These are phyloP conservation scores for Talaromyces piceae DNA, from an alignment of 2,329 filamentous ascomycete genomes.

Conservation along the genomic window DNA sequence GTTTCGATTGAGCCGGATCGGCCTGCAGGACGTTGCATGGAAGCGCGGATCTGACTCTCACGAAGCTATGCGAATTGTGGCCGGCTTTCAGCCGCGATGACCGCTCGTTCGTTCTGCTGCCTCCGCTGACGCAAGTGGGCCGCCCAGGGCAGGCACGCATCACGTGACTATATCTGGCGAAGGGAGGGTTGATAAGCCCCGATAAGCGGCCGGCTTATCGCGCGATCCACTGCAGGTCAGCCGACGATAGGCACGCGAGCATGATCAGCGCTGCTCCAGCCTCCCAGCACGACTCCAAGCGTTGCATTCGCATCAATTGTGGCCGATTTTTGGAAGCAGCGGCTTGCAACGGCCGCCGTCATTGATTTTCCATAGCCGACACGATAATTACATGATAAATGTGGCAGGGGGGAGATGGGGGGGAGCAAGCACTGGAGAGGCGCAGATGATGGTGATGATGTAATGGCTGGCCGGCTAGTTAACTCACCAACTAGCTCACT, in stretches of 20 bases:
- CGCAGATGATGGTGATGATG: background rate
- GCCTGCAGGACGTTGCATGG: background rate
- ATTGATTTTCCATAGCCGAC: no score
- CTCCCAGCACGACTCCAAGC: no score
- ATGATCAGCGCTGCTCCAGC: background rate
- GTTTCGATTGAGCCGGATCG: background rate
- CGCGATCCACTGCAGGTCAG: background rate
- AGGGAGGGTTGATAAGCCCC: background rate
- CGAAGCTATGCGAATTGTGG: background rate
- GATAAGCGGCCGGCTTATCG: background rate
- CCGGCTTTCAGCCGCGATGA: no score
- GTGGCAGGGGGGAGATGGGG: background rate
- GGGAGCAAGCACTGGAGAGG: background rate
- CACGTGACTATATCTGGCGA: background rate
- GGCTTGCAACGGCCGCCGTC: no score
- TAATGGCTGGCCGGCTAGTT: no score
- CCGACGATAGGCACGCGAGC: background rate
- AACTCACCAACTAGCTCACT: no score
- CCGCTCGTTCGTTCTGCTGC: background rate
- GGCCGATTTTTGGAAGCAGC: no score
- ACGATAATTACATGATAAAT: no score
- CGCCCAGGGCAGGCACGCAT: conserved; percentile 1
- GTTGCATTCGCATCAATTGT: no score
- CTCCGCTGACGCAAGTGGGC: conserved; percentile 1
- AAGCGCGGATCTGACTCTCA: background rate